Evolutionary conservation across 176 grass and related monocot genomes (phyloP).

Genomic region (Luzula sylvatica): DNA sequence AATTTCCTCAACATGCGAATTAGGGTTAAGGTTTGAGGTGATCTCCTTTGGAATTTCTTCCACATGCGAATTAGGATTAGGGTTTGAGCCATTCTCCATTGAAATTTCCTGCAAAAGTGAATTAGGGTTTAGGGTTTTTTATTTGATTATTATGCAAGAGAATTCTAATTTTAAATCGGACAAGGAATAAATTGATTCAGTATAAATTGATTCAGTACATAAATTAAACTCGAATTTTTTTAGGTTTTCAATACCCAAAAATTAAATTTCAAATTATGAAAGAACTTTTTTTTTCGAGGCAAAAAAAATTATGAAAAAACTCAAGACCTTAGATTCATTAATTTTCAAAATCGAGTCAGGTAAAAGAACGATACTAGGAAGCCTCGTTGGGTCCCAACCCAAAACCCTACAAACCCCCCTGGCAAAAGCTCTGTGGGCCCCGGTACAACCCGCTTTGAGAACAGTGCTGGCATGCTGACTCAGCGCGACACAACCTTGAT

Average conservation of each 20-base stretch:
- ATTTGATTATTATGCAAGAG: neutral
- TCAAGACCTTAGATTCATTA: neutral
- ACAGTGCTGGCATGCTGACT: conserved; percentile 37
- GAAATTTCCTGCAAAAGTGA: neutral
- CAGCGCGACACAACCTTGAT: conserved; percentile 30
- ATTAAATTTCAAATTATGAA: no score
- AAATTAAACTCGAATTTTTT: no score
- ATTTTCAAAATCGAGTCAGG: neutral
- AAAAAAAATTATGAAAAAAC: no score
- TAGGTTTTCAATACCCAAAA: no score
- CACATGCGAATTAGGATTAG: neutral
- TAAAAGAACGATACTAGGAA: conserved; percentile 43
- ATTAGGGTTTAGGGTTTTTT: neutral
- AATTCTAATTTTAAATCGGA: neutral
- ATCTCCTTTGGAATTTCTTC: no score
- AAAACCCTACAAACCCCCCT: conserved; percentile 41
- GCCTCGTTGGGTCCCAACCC: conserved; percentile 33
- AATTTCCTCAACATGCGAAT: neutral
- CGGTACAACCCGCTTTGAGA: conserved; percentile 13
- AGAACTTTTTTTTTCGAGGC: no score
- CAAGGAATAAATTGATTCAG: no score
- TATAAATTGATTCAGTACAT: no score
- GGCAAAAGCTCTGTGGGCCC: conserved; percentile 48
- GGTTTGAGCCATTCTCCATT: conserved; percentile 11
- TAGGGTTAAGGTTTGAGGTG: neutral